Evolutionary conservation across 2,329 filamentous ascomycete genomes (phyloP).

Genomic region (Ascochyta clinopodiicola): DNA sequence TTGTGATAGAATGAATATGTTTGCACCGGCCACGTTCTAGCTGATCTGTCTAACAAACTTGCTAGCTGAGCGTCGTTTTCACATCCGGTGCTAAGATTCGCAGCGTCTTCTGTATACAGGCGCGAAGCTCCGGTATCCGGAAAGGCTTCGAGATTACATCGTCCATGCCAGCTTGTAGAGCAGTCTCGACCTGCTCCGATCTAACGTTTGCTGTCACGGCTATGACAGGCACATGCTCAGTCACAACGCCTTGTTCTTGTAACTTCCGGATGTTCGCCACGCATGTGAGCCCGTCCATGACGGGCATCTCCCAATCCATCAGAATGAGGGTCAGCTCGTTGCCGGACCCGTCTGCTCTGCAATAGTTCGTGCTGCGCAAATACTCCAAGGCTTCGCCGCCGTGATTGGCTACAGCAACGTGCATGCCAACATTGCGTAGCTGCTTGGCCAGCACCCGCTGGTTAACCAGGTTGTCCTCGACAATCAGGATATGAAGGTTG

Average conservation of each 20-base stretch:
- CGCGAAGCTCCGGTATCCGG: slow-evolving; percentile 36
- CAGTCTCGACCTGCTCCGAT: slow-evolving; percentile 38
- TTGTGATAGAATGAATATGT: not conserved
- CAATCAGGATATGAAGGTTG: slow-evolving; percentile 37
- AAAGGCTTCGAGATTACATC: slow-evolving; percentile 79
- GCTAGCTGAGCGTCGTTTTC: not conserved
- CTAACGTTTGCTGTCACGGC: slow-evolving; percentile 47
- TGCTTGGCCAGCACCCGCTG: slow-evolving; percentile 51
- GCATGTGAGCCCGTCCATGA: slow-evolving; percentile 41
- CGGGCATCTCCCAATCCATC: slow-evolving; percentile 45
- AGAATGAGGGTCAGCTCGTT: slow-evolving; percentile 33
- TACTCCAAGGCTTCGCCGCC: slow-evolving; percentile 49
- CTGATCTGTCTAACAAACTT: not conserved
- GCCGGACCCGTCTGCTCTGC: slow-evolving; percentile 16
- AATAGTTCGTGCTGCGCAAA: slow-evolving; percentile 35
- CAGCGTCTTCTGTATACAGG: slow-evolving; percentile 29
- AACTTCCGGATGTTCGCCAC: slow-evolving; percentile 36
- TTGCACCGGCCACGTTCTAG: not conserved
- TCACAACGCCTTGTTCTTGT: slow-evolving; percentile 27
- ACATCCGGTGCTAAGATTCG: not conserved
- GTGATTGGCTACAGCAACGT: slow-evolving; percentile 48
- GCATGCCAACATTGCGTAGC: slow-evolving; percentile 45
- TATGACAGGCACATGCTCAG: slow-evolving; percentile 39
- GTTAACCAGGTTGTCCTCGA: slow-evolving; percentile 52
- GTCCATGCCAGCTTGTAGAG: slow-evolving; percentile 44